Evolutionary conservation across 1,284 basidiomycete species (phyloP).

Genomic region (Moesziomyces sp.): DNA sequence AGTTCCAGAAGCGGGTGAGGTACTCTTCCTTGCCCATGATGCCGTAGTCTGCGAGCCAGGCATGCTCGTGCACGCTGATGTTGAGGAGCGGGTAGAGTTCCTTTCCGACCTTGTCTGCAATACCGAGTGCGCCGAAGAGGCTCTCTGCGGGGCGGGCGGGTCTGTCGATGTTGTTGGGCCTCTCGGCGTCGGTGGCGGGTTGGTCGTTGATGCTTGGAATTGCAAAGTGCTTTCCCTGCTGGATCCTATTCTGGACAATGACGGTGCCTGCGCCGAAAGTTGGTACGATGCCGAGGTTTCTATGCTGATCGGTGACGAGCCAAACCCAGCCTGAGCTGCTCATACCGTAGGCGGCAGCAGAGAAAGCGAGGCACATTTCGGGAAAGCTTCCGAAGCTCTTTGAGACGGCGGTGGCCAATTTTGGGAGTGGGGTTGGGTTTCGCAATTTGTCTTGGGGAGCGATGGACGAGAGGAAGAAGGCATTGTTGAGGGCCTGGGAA

Average conservation of each 20-base stretch:
- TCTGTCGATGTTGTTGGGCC: background rate
- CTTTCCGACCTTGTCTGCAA: constrained; percentile 70
- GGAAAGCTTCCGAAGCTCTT: constrained; percentile 76
- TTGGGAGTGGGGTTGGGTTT: constrained; percentile 39
- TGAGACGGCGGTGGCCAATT: constrained; percentile 71
- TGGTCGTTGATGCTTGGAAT: constrained; percentile 57
- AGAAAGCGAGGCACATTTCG: constrained; percentile 80
- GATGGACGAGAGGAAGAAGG: constrained; percentile 88
- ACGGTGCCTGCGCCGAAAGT: constrained; percentile 92
- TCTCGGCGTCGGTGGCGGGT: background rate
- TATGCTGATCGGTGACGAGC: constrained; percentile 79
- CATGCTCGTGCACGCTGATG: constrained; percentile 87
- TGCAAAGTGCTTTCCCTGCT: constrained; percentile 51
- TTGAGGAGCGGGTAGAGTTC: constrained; percentile 82
- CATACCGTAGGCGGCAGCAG: constrained; percentile 80
- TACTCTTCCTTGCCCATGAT: constrained; percentile 94
- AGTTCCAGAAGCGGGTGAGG: constrained; percentile 87
- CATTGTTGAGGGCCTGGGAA: constrained; percentile 90
- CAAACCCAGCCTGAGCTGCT: constrained; percentile 84
- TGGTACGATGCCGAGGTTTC: constrained; percentile 78
- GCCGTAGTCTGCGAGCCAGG: constrained; percentile 89
- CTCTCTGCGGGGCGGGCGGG: constrained; percentile 27
- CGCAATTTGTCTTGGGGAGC: constrained; percentile 39
- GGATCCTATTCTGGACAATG: constrained; percentile 73
- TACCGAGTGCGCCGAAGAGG: constrained; percentile 33